A percentile compares a stretch with the other conserved stretches of the same genome.
These are phyloP conservation scores for Wickerhamiella australiensis DNA, from an alignment of 805 yeast species.

Conservation along the genomic window DNA sequence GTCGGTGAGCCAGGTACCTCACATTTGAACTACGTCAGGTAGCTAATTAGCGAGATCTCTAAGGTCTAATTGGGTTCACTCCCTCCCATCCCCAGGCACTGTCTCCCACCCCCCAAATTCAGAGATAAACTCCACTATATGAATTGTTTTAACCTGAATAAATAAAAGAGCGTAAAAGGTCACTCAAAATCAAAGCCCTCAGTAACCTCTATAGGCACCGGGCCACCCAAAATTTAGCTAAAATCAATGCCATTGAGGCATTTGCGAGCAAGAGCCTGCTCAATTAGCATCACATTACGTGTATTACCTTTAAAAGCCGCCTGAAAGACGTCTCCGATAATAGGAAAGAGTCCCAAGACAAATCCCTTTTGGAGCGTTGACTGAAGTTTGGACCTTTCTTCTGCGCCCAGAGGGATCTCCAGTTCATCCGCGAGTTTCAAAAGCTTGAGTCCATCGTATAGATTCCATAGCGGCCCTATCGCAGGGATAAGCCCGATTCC, in stretches of 20 bases:
- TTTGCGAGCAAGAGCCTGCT: neutral
- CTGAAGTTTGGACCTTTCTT: neutral
- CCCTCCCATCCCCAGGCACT: no score
- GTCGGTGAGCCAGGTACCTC: no score
- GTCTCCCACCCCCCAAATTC: no score
- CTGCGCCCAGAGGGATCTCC: neutral
- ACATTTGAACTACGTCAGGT: no score
- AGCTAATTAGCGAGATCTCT: no score
- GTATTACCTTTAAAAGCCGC: neutral
- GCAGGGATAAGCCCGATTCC: neutral
- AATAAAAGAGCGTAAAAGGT: no score
- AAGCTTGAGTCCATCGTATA: neutral
- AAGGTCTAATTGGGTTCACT: no score
- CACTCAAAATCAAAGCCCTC: no score
- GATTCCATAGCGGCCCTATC: neutral
- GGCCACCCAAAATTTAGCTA: neutral
- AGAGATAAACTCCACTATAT: no score
- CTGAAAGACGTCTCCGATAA: neutral
- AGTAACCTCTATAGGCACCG: no score
- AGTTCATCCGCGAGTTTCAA: neutral
- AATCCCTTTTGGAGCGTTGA: neutral
- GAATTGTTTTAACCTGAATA: no score
- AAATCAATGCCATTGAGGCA: neutral
- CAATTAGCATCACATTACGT: neutral
- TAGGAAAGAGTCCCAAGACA: neutral